Evolutionary conservation across 2,329 filamentous ascomycete genomes (phyloP).

Genomic region (Cercospora zeae-maydis): DNA sequence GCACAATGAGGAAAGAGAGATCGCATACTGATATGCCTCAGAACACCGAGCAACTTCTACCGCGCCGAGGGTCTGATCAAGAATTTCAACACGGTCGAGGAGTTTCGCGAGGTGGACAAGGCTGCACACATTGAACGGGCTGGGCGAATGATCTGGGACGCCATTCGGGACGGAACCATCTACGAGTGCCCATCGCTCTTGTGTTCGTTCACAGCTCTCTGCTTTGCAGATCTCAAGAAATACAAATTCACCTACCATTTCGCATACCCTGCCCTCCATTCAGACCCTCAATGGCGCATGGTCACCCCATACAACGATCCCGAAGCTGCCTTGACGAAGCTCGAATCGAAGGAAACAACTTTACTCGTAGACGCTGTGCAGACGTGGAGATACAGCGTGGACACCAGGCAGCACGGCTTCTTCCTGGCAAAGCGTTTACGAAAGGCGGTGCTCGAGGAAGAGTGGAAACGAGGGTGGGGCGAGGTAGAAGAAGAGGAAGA

Average conservation of each 20-base stretch:
- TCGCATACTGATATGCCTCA: constrained; percentile 34
- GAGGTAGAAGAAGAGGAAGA: constrained; percentile 32
- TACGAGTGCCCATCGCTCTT: constrained; percentile 91
- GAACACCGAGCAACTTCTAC: constrained; percentile 66
- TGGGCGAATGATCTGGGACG: constrained; percentile 91
- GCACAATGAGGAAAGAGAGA: not conserved
- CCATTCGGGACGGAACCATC: constrained; percentile 92
- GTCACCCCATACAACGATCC: constrained; percentile 35
- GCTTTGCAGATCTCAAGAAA: constrained; percentile 93
- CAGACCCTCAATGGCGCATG: constrained; percentile 76
- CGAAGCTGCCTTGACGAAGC: constrained; percentile 44
- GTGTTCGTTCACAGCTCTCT: constrained; percentile 82
- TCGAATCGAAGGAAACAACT: constrained; percentile 69
- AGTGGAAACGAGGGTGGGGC: constrained; percentile 33
- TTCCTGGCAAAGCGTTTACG: constrained; percentile 82
- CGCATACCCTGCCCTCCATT: constrained; percentile 89
- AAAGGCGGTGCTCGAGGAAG: constrained; percentile 32
- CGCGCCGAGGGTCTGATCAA: constrained; percentile 91
- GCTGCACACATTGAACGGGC: constrained; percentile 71
- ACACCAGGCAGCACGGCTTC: constrained; percentile 85
- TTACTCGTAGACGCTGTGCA: constrained; percentile 77
- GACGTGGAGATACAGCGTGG: constrained; percentile 80
- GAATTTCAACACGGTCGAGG: constrained; percentile 94
- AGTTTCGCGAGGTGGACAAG: constrained; percentile 83
- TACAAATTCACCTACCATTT: constrained; percentile 99